Conservation (phyloP, 106 monocot genomes). For the Allium sativum region DNA sequence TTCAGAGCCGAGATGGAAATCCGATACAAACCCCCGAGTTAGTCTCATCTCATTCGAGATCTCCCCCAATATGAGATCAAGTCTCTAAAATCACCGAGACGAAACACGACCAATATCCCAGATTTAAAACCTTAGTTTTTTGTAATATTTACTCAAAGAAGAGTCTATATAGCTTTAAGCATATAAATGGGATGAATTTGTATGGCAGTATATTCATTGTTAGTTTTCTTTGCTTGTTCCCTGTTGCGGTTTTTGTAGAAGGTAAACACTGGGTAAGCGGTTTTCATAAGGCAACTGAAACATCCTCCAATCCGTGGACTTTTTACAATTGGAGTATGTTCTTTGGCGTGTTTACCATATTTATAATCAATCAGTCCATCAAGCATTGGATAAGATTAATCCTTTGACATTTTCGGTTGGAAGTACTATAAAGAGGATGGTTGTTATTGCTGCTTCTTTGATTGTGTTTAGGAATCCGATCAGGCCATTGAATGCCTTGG, state of each 20-base stretch:
- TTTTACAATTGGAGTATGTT: slow-evolving; percentile 38
- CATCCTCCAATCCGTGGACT: slow-evolving; percentile 8
- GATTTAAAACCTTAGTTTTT: too few relatives aligned
- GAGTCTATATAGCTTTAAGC: slow-evolving; percentile 31
- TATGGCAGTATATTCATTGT: slow-evolving; percentile 49
- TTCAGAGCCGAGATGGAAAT: too few relatives aligned
- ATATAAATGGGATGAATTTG: slow-evolving; percentile 45
- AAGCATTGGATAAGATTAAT: slow-evolving; percentile 41
- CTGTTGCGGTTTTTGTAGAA: slow-evolving; percentile 45
- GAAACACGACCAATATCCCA: too few relatives aligned
- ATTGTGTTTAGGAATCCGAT: slow-evolving; percentile 47
- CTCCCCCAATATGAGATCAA: too few relatives aligned
- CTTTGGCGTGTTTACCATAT: slow-evolving; percentile 58
- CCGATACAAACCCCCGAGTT: too few relatives aligned
- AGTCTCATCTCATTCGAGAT: too few relatives aligned
- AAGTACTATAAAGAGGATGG: slow-evolving; percentile 53
- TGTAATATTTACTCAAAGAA: slow-evolving; percentile 56
- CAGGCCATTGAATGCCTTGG: slow-evolving; percentile 48
- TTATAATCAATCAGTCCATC: slow-evolving; percentile 57
- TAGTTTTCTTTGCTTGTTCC: slow-evolving; percentile 35
- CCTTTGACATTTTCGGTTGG: slow-evolving; percentile 49
- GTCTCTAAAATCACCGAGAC: too few relatives aligned
- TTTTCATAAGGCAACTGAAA: not conserved
- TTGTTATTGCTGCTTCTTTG: slow-evolving; percentile 44
- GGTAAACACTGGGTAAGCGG: slow-evolving; percentile 39